A percentile compares a stretch with the other conserved stretches of the same genome.
Conservation (phyloP, 805 yeast genomes). For the Myxozyma neotropica region DNA sequence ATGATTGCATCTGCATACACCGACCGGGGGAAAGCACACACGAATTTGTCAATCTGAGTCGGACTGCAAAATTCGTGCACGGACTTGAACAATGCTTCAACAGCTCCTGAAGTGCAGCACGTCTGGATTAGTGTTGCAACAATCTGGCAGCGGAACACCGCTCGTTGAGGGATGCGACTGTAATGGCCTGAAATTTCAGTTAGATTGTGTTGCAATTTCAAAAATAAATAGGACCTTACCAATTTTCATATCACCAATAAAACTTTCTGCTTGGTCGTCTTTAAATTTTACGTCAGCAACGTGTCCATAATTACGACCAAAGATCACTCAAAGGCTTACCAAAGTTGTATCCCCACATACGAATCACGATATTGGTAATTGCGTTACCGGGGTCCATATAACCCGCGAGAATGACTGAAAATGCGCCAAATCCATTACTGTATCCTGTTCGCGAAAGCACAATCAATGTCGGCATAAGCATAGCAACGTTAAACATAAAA, state of each 20-base stretch:
- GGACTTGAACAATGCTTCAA: slow-evolving; percentile 16
- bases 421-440: slow-evolving; percentile 45
- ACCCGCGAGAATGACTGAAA: slow-evolving; percentile 31
- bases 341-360: slow-evolving; percentile 58
- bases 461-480: slow-evolving; percentile 40
- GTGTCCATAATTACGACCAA: too few relatives aligned
- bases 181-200: slow-evolving; percentile 46
- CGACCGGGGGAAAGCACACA: slow-evolving; percentile 20
- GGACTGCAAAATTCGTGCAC: slow-evolving; percentile 18
- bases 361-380: slow-evolving; percentile 54
- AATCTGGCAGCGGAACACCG: slow-evolving; percentile 45
- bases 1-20: slow-evolving; percentile 23
- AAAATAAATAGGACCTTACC: slow-evolving; percentile 38
- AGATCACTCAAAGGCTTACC: too few relatives aligned
- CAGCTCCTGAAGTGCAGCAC: slow-evolving; percentile 17
- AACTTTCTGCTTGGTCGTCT: slow-evolving; percentile 65
- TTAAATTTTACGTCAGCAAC: too few relatives aligned
- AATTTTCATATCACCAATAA: slow-evolving; percentile 57
- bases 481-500: slow-evolving; percentile 40
- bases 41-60: slow-evolving; percentile 16
- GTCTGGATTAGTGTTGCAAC: slow-evolving; percentile 21
- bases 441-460: slow-evolving; percentile 46
- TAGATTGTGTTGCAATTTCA: too few relatives aligned
- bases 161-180: slow-evolving; percentile 48
- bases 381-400: slow-evolving; percentile 53